Evolutionary conservation across 306 rosid genomes (phyloP).

Genomic region (Gleditsia sinensis): DNA sequence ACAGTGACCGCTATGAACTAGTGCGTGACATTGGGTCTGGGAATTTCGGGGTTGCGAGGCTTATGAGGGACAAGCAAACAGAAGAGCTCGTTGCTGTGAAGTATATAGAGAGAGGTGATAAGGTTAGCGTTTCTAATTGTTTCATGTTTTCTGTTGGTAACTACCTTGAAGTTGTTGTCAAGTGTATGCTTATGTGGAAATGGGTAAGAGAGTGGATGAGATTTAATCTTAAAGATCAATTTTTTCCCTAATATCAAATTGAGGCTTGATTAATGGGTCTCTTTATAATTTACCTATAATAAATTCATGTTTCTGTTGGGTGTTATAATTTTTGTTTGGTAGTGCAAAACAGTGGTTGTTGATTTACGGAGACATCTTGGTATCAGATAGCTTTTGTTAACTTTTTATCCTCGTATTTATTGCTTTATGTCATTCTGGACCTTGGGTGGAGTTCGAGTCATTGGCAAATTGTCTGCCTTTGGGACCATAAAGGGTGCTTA

Average conservation of each 20-base stretch:
- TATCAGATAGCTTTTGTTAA: no score
- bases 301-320: constrained; percentile 2
- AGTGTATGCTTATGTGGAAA: neutral
- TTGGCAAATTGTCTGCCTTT: neutral
- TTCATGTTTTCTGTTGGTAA: neutral
- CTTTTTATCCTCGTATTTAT: neutral
- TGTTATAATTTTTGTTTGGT: constrained; percentile 29
- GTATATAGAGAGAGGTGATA: constrained; percentile 21
- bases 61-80: constrained; percentile 19
- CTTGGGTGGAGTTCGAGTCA: neutral
- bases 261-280: neutral
- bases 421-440: neutral
- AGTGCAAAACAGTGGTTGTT: neutral
- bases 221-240: neutral
- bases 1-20: constrained; percentile 4
- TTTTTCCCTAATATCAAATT: neutral
- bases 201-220: neutral
- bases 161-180: no score
- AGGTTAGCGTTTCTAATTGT: neutral
- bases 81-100: constrained; percentile 18
- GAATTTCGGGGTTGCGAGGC: constrained; percentile 19
- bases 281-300: neutral
- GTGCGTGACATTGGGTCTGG: constrained; percentile 27
- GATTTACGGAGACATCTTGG: no score
- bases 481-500: neutral